phyloP scores from a whole-genome alignment of 345 rosid species.

The Citrus unshiu region DNA sequence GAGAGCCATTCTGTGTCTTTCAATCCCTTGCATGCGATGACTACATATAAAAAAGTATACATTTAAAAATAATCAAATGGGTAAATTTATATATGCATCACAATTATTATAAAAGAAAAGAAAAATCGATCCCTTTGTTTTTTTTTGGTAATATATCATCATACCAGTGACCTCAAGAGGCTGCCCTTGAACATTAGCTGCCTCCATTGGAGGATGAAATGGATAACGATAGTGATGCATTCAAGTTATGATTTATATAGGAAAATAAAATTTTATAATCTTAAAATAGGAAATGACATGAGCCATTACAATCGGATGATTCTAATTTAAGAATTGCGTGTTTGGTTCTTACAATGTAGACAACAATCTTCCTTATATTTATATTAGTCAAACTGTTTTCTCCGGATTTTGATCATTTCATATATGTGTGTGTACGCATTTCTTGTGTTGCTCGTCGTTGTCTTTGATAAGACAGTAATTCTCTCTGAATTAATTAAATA shows the following conservation, averaged over 20 bases:
- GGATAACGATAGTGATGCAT: background rate
- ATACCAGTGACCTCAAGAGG: slow-evolving; percentile 76
- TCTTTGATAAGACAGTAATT: too few relatives aligned
- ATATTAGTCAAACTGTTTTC: background rate
- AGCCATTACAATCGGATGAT: background rate
- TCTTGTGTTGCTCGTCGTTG: too few relatives aligned
- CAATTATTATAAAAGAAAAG: background rate
- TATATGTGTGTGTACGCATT: too few relatives aligned
- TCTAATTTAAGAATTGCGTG: background rate
- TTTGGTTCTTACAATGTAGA: background rate
- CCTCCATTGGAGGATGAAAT: slow-evolving; percentile 21
- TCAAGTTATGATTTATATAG: background rate
- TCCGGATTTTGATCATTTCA: too few relatives aligned
- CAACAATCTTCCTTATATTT: background rate
- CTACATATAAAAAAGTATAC: slow-evolving; percentile 11
- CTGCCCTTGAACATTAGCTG: slow-evolving; percentile 66
- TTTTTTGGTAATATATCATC: background rate
- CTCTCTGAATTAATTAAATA: too few relatives aligned
- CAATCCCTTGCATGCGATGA: slow-evolving; percentile 61
- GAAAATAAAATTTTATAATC: background rate
- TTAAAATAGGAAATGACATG: background rate
- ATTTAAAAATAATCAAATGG: background rate
- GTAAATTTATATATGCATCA: background rate
- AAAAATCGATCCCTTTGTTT: too few relatives aligned
- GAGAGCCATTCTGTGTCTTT: slow-evolving; percentile 75